phyloP scores from a whole-genome alignment of 805 yeast species.

The Maudiozyma serrabonitensis region DNA sequence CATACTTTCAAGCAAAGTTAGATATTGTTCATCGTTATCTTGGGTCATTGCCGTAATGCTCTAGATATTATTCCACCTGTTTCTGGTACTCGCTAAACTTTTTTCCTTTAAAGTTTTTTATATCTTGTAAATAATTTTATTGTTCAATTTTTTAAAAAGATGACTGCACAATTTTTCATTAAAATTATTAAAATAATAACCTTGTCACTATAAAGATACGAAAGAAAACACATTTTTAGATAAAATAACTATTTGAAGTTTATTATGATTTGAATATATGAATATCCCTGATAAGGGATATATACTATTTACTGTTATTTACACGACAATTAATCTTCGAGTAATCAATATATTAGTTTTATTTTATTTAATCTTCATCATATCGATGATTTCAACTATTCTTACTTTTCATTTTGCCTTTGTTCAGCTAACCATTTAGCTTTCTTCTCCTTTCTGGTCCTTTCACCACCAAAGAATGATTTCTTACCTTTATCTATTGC shows the following conservation, averaged over 20 bases:
- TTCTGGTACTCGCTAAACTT: neutral
- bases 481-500: slow-evolving; percentile 63
- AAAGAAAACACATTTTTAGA: no score
- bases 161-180: no score
- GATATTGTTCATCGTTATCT: neutral
- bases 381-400: neutral
- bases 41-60: neutral
- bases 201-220: no score
- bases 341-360: neutral
- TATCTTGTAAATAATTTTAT: no score
- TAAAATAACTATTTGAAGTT: neutral
- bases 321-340: no score
- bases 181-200: no score
- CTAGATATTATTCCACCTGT: neutral
- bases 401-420: slow-evolving; percentile 1
- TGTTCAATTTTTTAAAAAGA: no score
- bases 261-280: neutral
- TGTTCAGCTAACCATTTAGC: slow-evolving; percentile 54
- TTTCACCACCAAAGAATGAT: slow-evolving; percentile 74
- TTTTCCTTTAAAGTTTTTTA: neutral
- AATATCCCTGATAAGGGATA: neutral
- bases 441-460: slow-evolving; percentile 56
- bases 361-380: neutral
- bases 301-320: no score
- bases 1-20: slow-evolving; percentile 14